These are phyloP conservation scores for Myrica gale DNA, from an alignment of 306 rosid genomes.

Conservation along the genomic window DNA sequence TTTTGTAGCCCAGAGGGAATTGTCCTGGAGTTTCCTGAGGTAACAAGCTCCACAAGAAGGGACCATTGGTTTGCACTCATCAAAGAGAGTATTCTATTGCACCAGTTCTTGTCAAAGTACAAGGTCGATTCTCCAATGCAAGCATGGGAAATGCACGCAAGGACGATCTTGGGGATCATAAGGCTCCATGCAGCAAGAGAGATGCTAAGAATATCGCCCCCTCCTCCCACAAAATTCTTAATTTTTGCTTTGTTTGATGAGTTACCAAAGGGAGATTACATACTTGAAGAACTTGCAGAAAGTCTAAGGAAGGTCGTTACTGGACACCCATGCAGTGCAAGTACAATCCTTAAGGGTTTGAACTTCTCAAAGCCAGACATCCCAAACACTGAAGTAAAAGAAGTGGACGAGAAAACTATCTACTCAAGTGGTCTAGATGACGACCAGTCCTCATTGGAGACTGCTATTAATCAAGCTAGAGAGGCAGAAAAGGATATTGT, in stretches of 20 bases:
- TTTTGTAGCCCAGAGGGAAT: conserved; percentile 43
- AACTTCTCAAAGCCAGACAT: conserved; percentile 35
- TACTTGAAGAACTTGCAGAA: conserved; percentile 74
- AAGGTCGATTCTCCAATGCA: conserved; percentile 42
- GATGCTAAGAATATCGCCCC: conserved; percentile 83
- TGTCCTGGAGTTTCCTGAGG: conserved; percentile 81
- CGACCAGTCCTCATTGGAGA: conserved; percentile 43
- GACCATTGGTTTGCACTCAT: conserved; percentile 88
- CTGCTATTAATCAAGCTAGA: conserved; percentile 66
- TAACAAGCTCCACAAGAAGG: conserved; percentile 89
- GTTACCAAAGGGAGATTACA: conserved; percentile 83
- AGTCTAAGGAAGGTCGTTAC: conserved; percentile 50
- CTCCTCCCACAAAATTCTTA: conserved; percentile 75
- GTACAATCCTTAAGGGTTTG: conserved; percentile 54
- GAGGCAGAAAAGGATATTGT: conserved; percentile 73
- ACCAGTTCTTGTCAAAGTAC: conserved; percentile 56
- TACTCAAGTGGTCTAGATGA: conserved; percentile 30
- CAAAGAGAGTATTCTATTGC: conserved; percentile 71
- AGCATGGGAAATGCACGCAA: conserved; percentile 84
- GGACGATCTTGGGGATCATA: conserved; percentile 76
- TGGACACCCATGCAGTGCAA: conserved; percentile 63
- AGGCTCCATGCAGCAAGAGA: conserved; percentile 96
- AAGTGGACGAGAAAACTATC: conserved; percentile 24
- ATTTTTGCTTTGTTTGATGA: conserved; percentile 77
- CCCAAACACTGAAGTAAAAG: conserved; percentile 34